Evolutionary conservation across 352 stramenopile genomes (phyloP), one percentile per base, ranked within the genome.

Genomic region (Phytophthora litchii): DNA sequence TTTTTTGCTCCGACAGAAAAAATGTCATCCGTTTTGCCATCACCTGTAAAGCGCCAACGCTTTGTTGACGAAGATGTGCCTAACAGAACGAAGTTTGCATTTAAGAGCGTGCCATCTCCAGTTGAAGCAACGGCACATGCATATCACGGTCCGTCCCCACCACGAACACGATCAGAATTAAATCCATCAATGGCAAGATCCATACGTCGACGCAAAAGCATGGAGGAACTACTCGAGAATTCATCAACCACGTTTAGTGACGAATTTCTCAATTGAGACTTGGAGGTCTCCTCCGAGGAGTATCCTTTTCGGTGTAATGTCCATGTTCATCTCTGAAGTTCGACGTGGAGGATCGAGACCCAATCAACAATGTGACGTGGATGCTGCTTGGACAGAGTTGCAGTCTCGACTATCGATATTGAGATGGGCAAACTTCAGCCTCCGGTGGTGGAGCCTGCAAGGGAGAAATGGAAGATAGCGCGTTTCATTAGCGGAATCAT

Each of bases 141-240:
- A 27, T 32, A 60, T 23, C 20, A 17, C 17, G 64, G 38, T 45
- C 56, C 58, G 4, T 55, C 58, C 5, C 21, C 37, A 17, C 54
- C 27, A 34, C 41, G 38, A 48, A 35, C 47, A 12, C 21, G 14
- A n/a, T 43, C 35, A 19, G 43, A 40, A 21, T 44, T 46, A 16
- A 56, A 10, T 19, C 20, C 12, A 14, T 17, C 37, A 14, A 53
- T 25, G 34, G 53, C 60, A 3, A 62, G 20, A 65, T 84, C 70
- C 4, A 86, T 86, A 76, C 76, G 76, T 14, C 74, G 79, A 29
- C 76, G 79, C 21, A 89, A 86, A 60, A 87, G 69, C 60, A 84
- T 61, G 34, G 82, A 74, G 29, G 65, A 86, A 3, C 31, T 73
- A 8, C 32, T 66, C 7, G 41, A 68, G 9, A 38, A 47, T 13